Evolutionary conservation across 2,329 filamentous ascomycete genomes (phyloP), one percentile per base, ranked within the genome.

Genomic region (Penicillium olsonii): DNA sequence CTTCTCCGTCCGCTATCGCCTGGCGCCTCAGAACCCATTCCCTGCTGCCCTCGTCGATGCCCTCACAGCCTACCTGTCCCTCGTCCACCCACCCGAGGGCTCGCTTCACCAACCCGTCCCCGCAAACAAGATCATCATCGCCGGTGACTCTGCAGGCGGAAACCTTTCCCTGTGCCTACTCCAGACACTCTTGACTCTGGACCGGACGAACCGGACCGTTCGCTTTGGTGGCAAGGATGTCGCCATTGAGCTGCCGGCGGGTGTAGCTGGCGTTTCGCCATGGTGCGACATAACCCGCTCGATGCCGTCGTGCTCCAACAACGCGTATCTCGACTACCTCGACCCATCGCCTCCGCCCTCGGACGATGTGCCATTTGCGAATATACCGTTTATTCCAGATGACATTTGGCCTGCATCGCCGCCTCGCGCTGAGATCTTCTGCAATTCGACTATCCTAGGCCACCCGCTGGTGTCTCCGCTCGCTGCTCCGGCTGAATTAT

Each of bases 11-110:
- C 68, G 73, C 40, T 77, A 78, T 54, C 70, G 76, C 42, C 68
- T 78, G 6, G 75, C 75, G 2, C 76, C 76, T 14, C 73, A 78
- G 42, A 63, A 75, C 35, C 72, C 76, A 9, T 78, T 78, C 53
- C 76, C 75, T 14, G 67, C 74, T 4, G 72, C 73, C 3, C 58
- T 78, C 5, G 65, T 78, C 34, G 76, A 78, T 56, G 68, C 70
- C 20, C 59, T 78, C n/a, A 63, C 72, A 12, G 69, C 73, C n/a
- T 78, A 78, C 50, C 64, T 78, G 3, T 74, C 71, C 22, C 68
- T 78, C 22, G 63, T 78, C 6, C 68, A 72, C 11, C 76, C 75
- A 10, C 74, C 75, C 0, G 60, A 67, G 11, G 72, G 70, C 11
- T 67, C 74, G 15, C 57, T 71, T 12, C 75, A 78, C 50, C 59